phyloP scores from a whole-genome alignment of 441 rosid genomes.

The Syzygium malaccense region DNA sequence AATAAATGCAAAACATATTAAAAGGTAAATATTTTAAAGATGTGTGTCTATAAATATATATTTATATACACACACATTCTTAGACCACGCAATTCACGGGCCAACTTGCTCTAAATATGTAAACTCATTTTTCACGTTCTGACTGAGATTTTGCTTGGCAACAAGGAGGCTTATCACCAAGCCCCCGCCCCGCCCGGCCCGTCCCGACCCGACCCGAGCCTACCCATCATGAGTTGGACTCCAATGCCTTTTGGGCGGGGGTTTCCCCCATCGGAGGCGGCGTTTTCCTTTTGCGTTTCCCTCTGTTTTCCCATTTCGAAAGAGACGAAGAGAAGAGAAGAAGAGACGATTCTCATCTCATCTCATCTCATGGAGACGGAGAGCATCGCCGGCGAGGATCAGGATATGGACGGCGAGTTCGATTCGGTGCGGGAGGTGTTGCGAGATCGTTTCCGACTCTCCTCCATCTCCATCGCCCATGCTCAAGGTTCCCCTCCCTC shows the following conservation, averaged over 20 bases:
- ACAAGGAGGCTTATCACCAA: background rate
- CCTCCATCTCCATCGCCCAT: constrained; percentile 68
- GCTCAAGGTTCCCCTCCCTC: constrained; percentile 41
- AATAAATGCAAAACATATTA: too few species aligned
- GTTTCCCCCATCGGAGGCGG: background rate
- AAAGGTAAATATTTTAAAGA: background rate
- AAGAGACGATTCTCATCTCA: background rate
- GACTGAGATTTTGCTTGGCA: background rate
- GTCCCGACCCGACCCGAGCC: background rate
- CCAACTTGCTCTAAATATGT: background rate
- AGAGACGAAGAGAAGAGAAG: background rate
- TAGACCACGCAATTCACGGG: background rate
- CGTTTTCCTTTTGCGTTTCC: background rate
- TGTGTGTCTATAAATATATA: too few species aligned
- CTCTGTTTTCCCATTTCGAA: background rate
- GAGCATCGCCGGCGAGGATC: constrained; percentile 16
- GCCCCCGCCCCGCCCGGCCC: too few species aligned
- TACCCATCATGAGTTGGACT: background rate
- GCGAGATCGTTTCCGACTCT: constrained; percentile 68
- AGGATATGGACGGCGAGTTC: constrained; percentile 10
- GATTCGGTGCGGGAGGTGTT: constrained; percentile 42
- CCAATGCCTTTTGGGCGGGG: background rate
- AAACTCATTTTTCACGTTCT: background rate
- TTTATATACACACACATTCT: too few species aligned
- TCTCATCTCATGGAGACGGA: constrained; percentile 8